phyloP scores from a whole-genome alignment of 106 monocot species.

The Acorus calamus region DNA sequence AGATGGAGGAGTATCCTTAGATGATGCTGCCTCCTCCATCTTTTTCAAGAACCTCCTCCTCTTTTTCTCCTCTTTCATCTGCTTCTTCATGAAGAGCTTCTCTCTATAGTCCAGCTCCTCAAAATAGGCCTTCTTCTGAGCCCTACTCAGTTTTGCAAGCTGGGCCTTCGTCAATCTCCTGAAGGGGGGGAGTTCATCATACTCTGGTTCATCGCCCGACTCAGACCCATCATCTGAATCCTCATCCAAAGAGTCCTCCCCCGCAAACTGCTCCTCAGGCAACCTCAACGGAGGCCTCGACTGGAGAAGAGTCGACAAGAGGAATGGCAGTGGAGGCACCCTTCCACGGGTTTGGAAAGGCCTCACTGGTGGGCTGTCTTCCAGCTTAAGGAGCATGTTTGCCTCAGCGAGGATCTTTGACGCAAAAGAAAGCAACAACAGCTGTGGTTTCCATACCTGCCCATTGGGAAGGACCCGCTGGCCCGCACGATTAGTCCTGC shows the following conservation, averaged over 20 bases:
- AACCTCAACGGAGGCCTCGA: conserved; percentile 56
- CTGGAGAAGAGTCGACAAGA: conserved; percentile 83
- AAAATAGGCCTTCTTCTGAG: conserved; percentile 75
- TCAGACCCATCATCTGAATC: conserved; percentile 50
- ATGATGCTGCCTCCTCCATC: conserved; percentile 19
- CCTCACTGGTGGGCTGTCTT: conserved; percentile 51
- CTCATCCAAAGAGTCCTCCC: conserved; percentile 42
- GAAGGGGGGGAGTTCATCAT: conserved; percentile 86
- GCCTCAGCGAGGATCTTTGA: conserved; percentile 95
- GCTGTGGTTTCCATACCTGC: conserved; percentile 93
- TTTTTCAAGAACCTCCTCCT: conserved; percentile 46
- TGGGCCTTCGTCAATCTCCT: conserved; percentile 60
- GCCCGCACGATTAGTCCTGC: conserved; percentile 84
- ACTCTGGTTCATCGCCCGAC: conserved; percentile 67
- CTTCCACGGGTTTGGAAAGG: conserved; percentile 42
- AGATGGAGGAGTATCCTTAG: conserved; percentile 21
- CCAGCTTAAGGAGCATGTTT: conserved; percentile 75
- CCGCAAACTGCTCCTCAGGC: conserved; percentile 75
- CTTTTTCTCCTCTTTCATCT: conserved; percentile 76
- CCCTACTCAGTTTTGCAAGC: conserved; percentile 44
- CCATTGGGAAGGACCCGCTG: conserved; percentile 97
- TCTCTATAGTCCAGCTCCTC: conserved; percentile 96
- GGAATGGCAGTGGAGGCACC: conserved; percentile 73
- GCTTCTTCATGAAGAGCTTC: conserved; percentile 78
- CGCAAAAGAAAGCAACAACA: conserved; percentile 87